Conservation (phyloP, 179 eudicot species). For the Corrigiola litoralis region DNA sequence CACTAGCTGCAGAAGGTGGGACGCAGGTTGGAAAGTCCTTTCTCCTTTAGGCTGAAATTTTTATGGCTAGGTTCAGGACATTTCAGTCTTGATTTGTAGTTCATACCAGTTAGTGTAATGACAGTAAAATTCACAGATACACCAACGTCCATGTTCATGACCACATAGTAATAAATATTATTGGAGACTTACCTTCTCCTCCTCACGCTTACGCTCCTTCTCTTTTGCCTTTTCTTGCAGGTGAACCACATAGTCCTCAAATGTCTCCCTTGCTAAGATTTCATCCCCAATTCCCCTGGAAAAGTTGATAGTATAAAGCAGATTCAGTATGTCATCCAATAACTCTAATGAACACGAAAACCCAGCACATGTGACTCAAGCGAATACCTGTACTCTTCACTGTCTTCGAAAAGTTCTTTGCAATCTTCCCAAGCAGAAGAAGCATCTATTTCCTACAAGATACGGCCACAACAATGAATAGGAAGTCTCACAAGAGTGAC, state of each 20-base stretch:
- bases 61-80: too few relatives aligned
- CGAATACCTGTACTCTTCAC: slow-evolving; percentile 83
- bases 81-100: too few relatives aligned
- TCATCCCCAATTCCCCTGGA: slow-evolving; percentile 74
- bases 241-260: slow-evolving; percentile 61
- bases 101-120: too few relatives aligned
- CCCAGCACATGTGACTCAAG: slow-evolving; percentile 2
- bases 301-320: slow-evolving; percentile 5
- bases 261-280: slow-evolving; percentile 56
- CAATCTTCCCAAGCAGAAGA: slow-evolving; percentile 87
- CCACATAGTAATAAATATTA: too few relatives aligned
- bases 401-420: slow-evolving; percentile 66
- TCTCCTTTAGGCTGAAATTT: too few relatives aligned
- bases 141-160: too few relatives aligned
- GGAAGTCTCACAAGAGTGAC: background rate
- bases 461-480: background rate
- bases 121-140: too few relatives aligned
- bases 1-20: too few relatives aligned
- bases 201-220: slow-evolving; percentile 92
- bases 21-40: too few relatives aligned
- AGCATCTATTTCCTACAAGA: slow-evolving; percentile 57
- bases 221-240: slow-evolving; percentile 88
- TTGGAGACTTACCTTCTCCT: slow-evolving; percentile 72
- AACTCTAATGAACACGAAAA: background rate
- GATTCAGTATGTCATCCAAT: background rate